Base-by-base conservation (phyloP, 495 filamentous ascomycete species). In the Xylaria flabelliformis region DNA sequence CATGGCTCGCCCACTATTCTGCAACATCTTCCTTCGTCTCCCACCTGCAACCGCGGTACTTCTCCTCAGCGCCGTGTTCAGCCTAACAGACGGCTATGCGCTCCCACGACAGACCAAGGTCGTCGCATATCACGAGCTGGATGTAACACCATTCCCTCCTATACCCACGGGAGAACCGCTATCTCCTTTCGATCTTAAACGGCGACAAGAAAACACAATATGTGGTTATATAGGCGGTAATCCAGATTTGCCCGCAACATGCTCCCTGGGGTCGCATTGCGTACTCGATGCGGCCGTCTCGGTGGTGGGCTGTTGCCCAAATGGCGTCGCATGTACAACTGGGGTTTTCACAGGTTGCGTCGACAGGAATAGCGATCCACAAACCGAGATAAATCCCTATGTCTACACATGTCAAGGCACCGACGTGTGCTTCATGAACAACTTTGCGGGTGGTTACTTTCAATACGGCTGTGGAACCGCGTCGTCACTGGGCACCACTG, bases 341-440 rank as follows among this genome's bases (percentile, higher is more conserved):
- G 85, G 85, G 48, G 82, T 86, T 55, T 86, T 82, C 72, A 86
- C 85, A 2, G 81, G 81, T 24, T 86, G 85, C 44, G 85, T 86
- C 51, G 85, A 86, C 72, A 69, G 66, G 46, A 83, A 85, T 68
- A 86, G 80, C 70, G 75, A 73, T 26, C 79, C 82, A 19, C 84
- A 86, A 74, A 84, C 82, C 39, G 83, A 82, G 74, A 78, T 82
- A 64, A 83, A 86, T 72, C 85, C 84, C 24, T 85, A 85, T 64
- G 80, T 86, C 29, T 86, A 78, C 73, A 85, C 83, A 48, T 86
- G 85, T 73, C 67, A 77, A 55, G 80, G 77, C 48, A 72, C 71
- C 41, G 56, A 80, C 21, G 82, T 85, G 19, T 86, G 85, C 70
- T 86, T 82, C 74, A 77, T 69, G 74, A 86, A 86, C 72, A 46